These are phyloP conservation scores for Parascedosporium putredinis DNA, from an alignment of 2,329 filamentous ascomycete species.

Conservation along the genomic window DNA sequence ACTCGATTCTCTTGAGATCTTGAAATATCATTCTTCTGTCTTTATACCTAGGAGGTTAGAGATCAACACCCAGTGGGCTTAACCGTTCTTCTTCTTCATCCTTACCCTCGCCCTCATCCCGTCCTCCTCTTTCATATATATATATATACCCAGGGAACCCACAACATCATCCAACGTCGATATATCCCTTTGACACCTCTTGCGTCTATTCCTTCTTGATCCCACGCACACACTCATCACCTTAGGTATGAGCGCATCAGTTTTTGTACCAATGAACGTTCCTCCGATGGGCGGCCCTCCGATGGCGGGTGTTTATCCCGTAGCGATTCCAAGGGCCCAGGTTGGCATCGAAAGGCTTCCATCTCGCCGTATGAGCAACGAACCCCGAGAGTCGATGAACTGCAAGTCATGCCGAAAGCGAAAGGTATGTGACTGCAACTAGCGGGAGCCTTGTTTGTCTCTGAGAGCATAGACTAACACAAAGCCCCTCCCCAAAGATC, in stretches of 20 bases:
- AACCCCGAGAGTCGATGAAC: conserved; percentile 86
- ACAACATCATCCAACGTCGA: neutral
- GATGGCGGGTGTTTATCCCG: conserved; percentile 33
- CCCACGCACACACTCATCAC: neutral
- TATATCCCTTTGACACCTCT: neutral
- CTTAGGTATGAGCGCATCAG: conserved; percentile 26
- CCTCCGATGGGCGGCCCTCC: conserved; percentile 30
- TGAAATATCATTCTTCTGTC: neutral
- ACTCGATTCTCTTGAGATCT: neutral
- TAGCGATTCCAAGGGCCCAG: conserved; percentile 61
- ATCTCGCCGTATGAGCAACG: conserved; percentile 57
- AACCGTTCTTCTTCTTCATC: neutral
- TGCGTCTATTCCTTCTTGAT: neutral
- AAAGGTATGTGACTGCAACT: no score
- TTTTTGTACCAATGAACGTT: conserved; percentile 30
- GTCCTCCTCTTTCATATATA: neutral
- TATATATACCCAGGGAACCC: neutral
- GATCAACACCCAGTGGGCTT: no score
- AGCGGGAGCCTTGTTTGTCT: no score
- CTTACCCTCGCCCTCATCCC: no score
- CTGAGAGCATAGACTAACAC: no score
- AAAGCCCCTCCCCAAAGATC: no score
- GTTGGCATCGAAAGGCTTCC: conserved; percentile 74
- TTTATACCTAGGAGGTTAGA: no score
- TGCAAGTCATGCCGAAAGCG: conserved; percentile 89